Evolutionary conservation across 2,329 filamentous ascomycete genomes (phyloP).

Genomic region (Penicillium sp.): DNA sequence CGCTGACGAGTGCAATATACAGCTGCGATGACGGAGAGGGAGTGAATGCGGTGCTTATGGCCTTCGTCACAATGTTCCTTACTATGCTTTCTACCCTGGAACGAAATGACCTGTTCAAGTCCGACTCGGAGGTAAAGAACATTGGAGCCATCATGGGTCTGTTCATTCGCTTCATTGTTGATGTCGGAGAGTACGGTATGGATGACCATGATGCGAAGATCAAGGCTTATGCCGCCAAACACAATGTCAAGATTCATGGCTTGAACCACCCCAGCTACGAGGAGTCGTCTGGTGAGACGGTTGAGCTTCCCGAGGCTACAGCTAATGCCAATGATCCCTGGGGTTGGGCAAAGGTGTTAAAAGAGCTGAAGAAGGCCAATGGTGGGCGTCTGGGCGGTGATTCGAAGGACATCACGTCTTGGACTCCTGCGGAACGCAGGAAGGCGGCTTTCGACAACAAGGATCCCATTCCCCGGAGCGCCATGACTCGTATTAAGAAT

Average conservation of each 20-base stretch:
- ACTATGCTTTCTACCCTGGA: slow-evolving; percentile 40
- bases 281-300: slow-evolving; percentile 9
- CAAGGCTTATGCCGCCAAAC: slow-evolving; percentile 17
- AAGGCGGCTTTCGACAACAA: slow-evolving; percentile 28
- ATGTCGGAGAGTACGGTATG: background rate
- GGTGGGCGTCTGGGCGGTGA: slow-evolving; percentile 36
- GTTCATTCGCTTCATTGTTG: slow-evolving; percentile 24
- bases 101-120: slow-evolving; percentile 27
- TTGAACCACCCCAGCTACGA: slow-evolving; percentile 19
- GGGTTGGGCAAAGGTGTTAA: background rate
- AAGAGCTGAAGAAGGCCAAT: background rate
- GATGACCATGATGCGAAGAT: slow-evolving; percentile 3
- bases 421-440: slow-evolving; percentile 34
- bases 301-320: slow-evolving; percentile 23
- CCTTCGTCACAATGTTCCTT: slow-evolving; percentile 32
- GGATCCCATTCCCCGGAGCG: slow-evolving; percentile 35
- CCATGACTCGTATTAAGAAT: slow-evolving; percentile 36
- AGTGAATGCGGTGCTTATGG: background rate
- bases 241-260: slow-evolving; percentile 11
- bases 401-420: slow-evolving; percentile 36
- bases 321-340: slow-evolving; percentile 8
- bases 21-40: slow-evolving; percentile 12
- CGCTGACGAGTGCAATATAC: background rate
- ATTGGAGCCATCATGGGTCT: slow-evolving; percentile 40
- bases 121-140: slow-evolving; percentile 36